A percentile compares a stretch with the other conserved stretches of the same genome.
Conservation (phyloP, 2,329 filamentous ascomycete species). For the Atkinsonella texensis region DNA sequence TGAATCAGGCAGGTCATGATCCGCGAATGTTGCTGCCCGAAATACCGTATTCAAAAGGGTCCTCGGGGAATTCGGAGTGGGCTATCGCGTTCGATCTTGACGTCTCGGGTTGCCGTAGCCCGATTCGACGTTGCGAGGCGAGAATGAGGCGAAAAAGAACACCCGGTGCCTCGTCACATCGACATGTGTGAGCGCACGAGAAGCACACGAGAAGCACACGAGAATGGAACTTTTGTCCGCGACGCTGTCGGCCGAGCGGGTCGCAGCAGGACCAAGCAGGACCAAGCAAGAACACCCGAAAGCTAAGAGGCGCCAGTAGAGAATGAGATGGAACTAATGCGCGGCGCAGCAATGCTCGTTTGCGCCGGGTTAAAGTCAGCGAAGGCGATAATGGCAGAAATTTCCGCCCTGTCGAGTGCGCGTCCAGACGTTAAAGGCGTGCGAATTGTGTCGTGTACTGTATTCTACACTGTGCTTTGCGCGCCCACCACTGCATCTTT, state of each 20-base stretch:
- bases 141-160: background rate
- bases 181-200: no score
- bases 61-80: background rate
- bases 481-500: no score
- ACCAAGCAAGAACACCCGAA: no score
- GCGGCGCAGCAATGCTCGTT: background rate
- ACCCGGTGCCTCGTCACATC: no score
- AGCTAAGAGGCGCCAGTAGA: background rate
- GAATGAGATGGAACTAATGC: background rate
- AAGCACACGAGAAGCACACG: no score
- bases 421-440: background rate
- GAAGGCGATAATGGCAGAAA: background rate
- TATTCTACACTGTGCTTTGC: background rate
- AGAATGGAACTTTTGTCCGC: background rate
- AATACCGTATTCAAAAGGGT: background rate
- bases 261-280: no score
- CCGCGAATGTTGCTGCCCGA: background rate
- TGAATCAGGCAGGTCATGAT: slow-evolving; percentile 10
- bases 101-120: background rate
- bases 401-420: background rate
- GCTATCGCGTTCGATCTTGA: background rate
- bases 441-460: background rate
- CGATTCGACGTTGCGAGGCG: background rate
- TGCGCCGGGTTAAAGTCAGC: background rate
- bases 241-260: background rate